Evolutionary conservation across 768 basidiomycete species (phyloP).

Genomic region (Suillus luteus): DNA sequence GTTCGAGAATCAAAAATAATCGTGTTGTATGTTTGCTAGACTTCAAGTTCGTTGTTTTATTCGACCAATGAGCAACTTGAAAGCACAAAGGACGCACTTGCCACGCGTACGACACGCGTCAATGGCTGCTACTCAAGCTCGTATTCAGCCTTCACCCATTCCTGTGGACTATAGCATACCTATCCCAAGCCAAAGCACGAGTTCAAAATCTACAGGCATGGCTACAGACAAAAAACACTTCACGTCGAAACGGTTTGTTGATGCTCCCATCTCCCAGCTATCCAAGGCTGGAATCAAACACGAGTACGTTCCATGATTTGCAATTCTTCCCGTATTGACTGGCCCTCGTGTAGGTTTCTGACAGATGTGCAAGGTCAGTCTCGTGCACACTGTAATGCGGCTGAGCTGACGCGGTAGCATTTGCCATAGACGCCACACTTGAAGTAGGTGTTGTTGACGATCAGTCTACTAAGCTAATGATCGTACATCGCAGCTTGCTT

Average conservation of each 20-base stretch:
- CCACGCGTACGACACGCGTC: not conserved
- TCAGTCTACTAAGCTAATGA: conserved; percentile 9
- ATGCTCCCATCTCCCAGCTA: conserved; percentile 39
- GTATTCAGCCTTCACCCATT: not conserved
- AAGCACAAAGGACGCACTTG: not conserved
- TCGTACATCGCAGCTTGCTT: conserved; percentile 33
- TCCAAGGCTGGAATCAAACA: conserved; percentile 46
- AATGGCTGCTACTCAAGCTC: not conserved
- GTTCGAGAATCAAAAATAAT: not conserved
- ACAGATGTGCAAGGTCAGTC: conserved; percentile 49
- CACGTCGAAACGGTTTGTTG: conserved; percentile 28
- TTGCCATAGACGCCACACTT: conserved; percentile 40
- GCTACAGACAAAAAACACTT: conserved; percentile 29
- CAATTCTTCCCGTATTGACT: conserved; percentile 6
- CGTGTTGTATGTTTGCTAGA: not conserved
- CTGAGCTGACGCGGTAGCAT: not conserved
- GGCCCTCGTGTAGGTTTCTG: conserved; percentile 36
- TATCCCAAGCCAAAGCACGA: not conserved
- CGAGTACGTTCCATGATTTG: conserved; percentile 36
- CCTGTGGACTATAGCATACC: not conserved
- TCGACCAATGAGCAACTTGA: not conserved
- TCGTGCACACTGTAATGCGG: not conserved
- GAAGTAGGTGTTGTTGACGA: conserved; percentile 27
- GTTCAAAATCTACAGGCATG: not conserved
- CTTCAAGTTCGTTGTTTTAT: not conserved